Conservation (phyloP, 768 basidiomycete species). For the Piloderma croceum region DNA sequence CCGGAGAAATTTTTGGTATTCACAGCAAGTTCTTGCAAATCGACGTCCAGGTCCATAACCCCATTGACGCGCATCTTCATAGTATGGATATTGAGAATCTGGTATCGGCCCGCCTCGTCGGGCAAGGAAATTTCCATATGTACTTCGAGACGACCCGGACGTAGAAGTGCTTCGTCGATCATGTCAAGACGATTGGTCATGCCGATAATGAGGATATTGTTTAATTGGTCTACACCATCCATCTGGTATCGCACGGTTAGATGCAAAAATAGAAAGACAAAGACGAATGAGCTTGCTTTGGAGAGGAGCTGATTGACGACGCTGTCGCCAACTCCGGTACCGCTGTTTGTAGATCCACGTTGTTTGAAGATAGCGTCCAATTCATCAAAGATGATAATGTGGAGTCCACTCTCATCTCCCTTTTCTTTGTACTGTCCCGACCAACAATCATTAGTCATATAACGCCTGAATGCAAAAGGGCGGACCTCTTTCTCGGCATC, state of each 20-base stretch:
- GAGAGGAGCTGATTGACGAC: slow-evolving; percentile 98
- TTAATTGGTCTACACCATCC: slow-evolving; percentile 98
- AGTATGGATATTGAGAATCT: slow-evolving; percentile 95
- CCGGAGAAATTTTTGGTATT: slow-evolving; percentile 97
- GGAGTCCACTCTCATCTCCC: slow-evolving; percentile 92
- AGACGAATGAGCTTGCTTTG: slow-evolving; percentile 53
- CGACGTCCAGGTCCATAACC: slow-evolving; percentile 84
- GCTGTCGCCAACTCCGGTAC: slow-evolving; percentile 97
- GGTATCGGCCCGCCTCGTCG: slow-evolving; percentile 84
- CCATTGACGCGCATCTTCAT: slow-evolving; percentile 87
- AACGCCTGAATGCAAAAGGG: not conserved
- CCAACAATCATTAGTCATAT: slow-evolving; percentile 4
- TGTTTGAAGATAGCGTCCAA: slow-evolving; percentile 98
- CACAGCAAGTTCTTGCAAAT: slow-evolving; percentile 73
- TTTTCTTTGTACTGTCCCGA: slow-evolving; percentile 84
- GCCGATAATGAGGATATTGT: slow-evolving; percentile 98
- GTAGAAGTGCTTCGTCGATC: slow-evolving; percentile 97
- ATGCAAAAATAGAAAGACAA: not conserved
- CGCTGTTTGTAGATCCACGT: slow-evolving; percentile 84
- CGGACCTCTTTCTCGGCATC: slow-evolving; percentile 94
- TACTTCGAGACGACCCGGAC: slow-evolving; percentile 97
- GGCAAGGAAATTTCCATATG: slow-evolving; percentile 99
- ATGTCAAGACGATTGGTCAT: slow-evolving; percentile 99
- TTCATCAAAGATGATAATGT: slow-evolving; percentile 99
- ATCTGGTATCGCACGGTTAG: slow-evolving; percentile 48